Percentiles rank a stretch among this genome's conserved stretches.
Evolutionary conservation across 2,329 filamentous ascomycete genomes (phyloP).

Genomic region (Xylariaceae sp.): DNA sequence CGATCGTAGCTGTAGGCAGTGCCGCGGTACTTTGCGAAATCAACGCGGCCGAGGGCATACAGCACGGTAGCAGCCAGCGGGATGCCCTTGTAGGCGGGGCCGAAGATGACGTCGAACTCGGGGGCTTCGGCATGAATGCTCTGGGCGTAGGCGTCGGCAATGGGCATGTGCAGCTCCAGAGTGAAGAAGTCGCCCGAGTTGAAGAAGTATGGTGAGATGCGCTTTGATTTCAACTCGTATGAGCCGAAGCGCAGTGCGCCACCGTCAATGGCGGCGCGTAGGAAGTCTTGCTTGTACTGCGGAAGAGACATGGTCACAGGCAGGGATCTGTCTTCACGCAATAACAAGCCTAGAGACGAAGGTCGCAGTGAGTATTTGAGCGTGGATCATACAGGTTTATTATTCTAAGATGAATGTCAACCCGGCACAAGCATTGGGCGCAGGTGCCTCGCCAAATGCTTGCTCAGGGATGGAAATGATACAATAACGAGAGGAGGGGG

Average conservation of each 20-base stretch:
- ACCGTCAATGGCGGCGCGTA: constrained; percentile 63
- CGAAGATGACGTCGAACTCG: constrained; percentile 83
- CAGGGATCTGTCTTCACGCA: too few relatives aligned
- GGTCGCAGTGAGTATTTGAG: too few relatives aligned
- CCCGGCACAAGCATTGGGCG: too few relatives aligned
- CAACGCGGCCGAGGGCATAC: constrained; percentile 69
- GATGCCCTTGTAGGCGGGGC: constrained; percentile 95
- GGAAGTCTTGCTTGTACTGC: constrained; percentile 68
- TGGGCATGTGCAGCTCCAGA: constrained; percentile 70
- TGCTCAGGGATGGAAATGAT: too few relatives aligned
- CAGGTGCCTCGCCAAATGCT: too few relatives aligned
- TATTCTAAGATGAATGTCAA: too few relatives aligned
- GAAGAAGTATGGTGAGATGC: constrained; percentile 94
- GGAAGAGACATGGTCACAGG: constrained; percentile 43
- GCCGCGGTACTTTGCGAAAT: constrained; percentile 60
- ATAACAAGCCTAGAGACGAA: too few relatives aligned
- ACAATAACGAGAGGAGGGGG: too few relatives aligned
- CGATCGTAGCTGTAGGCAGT: constrained; percentile 89
- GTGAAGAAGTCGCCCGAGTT: constrained; percentile 90
- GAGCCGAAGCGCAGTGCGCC: constrained; percentile 75
- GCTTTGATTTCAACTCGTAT: constrained; percentile 89
- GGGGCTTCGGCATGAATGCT: constrained; percentile 47
- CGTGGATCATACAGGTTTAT: too few relatives aligned
- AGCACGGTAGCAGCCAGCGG: constrained; percentile 77
- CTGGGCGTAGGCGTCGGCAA: constrained; percentile 76